Base-by-base conservation (phyloP, 1,284 basidiomycete species). In the Mycosarcoma maydis region DNA sequence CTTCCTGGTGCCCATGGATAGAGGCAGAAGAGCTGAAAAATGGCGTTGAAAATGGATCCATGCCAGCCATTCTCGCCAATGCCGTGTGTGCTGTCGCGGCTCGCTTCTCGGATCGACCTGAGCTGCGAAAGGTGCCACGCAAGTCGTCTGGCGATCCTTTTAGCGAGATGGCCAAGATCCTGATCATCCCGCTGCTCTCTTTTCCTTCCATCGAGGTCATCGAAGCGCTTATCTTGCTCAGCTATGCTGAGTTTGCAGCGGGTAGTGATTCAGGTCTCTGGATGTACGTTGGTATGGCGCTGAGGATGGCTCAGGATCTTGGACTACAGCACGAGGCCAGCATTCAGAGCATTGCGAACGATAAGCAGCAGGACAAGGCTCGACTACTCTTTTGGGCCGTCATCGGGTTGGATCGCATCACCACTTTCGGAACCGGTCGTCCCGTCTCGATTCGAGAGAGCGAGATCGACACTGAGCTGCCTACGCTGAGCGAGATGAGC, bases 221-320 rank as follows among this genome's bases (percentile, higher is more conserved):
- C 29, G 72, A 76, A 29, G 64, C 67, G n/a, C 61, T 76, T 19
- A 60, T 75, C 33, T 19, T 76, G 39, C 55, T 76, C 33, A 72
- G 69, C 50, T 74, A 75, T 26, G 56, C 74, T 24, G 74, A 76
- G 37, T 76, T 76, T 27, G 74, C 68, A 5, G 72, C 74, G 2
- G 74, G 74, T 11, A 66, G 70, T 46, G 74, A 76, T 27, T 67
- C 72, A 4, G 74, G 74, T 6, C 50, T 76, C 7, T 76, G 74
- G 74, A 76, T 76, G 74, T 76, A 75, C 32, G 62, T 72, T 17
- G 74, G 74, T 14, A 76, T 76, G 74, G 70, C 65, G 10, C 49
- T 74, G 13, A 56, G 74, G 20, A 76, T 76, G 74, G 65, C 74
- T 3, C 67, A 66, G 27, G 74, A 76, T 51, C 49, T 76, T 3